Base-by-base conservation (phyloP, 176 grass and related monocot species). In the Oryza meyeriana region DNA sequence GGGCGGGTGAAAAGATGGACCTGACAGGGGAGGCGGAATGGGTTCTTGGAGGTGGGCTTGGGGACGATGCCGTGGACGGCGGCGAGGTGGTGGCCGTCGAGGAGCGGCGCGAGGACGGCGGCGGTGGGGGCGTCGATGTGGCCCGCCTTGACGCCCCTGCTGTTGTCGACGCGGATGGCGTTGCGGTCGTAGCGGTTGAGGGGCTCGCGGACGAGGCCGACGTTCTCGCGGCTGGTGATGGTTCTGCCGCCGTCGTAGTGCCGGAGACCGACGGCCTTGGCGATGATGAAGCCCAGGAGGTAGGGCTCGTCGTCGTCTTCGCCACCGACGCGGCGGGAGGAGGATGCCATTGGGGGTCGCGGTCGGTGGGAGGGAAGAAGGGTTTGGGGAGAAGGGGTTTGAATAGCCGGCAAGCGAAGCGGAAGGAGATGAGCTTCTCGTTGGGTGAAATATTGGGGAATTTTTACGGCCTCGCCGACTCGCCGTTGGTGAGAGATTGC, bases 1-100 rank as follows among this genome's bases (percentile, higher is more conserved):
- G 84, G 95, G 72, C 76, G 82, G 34, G 80, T 88, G 59, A 93
- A 98, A 45, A 98, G 67, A 71, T 98, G 92, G 74, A 98, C 61
- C 81, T 98, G 95, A 75, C 84, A 93, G 33, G 92, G 84, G 25
- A 95, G 82, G 38, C 33, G 80, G 85, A 25, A 69, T 22, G 61
- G n/a, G 72, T 17, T 3, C 70, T 86, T 88, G 76, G 78, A 22
- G 18, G 59, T 38, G 3, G 82, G 20, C 28, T 72, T 86, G 64
- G 92, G 88, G 75, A 98, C 92, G 87, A 95, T 89, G 79, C 52
- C 82, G 22, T 87, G 75, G 17, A 74, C 79, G 45, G 69, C 41
- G 81, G 77, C 18, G 76, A 98, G 11, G 77, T 91, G 64, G 76
- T 35, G 24, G 72, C 76, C 86, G 75, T 98, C 95, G 66, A 98